A percentile compares a stretch with the other conserved stretches of the same genome.
Evolutionary conservation across 129 eudicot genomes (phyloP).

Genomic region (Flaveria robusta): DNA sequence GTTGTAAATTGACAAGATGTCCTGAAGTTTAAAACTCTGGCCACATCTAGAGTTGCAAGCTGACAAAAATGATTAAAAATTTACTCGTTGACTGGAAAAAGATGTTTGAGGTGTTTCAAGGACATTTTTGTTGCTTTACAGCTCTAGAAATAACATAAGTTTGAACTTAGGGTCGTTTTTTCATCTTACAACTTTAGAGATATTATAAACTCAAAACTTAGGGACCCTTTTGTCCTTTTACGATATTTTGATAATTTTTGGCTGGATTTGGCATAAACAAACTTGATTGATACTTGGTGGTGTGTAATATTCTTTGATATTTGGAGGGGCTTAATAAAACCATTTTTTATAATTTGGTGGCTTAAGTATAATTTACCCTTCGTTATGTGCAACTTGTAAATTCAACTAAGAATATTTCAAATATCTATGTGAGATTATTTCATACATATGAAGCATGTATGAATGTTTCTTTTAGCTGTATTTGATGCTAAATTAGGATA

Average conservation of each 20-base stretch:
- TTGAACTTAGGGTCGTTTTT: neutral
- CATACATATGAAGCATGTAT: constrained; percentile 7
- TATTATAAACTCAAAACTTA: neutral
- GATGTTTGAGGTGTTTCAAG: neutral
- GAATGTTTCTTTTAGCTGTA: constrained; percentile 4
- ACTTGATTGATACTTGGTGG: constrained; percentile 1
- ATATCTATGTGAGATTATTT: neutral
- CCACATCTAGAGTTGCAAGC: neutral
- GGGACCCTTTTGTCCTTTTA: neutral
- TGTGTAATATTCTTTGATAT: neutral
- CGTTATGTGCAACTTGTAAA: neutral
- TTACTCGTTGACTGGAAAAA: neutral
- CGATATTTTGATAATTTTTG: neutral
- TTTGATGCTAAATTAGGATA: neutral
- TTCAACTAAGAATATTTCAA: neutral
- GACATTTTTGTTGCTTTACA: neutral
- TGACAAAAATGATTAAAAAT: neutral
- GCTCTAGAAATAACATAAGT: neutral
- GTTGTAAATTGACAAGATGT: neutral
- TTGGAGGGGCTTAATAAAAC: neutral
- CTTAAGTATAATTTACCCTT: neutral
- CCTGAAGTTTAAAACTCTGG: neutral
- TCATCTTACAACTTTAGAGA: neutral
- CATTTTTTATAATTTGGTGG: neutral
- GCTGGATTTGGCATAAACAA: neutral